These are phyloP conservation scores for Neopestalotiopsis sp. DNA, from an alignment of 2,329 filamentous ascomycete genomes.

Conservation along the genomic window DNA sequence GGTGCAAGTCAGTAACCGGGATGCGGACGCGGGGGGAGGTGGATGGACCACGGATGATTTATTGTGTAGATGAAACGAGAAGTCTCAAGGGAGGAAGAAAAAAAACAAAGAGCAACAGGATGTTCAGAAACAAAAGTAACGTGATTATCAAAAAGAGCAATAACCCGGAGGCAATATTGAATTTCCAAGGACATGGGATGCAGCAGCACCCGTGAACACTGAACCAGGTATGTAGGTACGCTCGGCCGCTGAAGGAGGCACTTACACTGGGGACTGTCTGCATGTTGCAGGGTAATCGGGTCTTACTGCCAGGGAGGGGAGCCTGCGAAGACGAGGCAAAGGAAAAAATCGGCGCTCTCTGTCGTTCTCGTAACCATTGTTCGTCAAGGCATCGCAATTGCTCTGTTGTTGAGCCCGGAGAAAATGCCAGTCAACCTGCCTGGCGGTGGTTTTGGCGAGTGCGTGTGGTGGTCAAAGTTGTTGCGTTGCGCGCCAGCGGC, in stretches of 20 bases:
- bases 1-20: conserved; percentile 8
- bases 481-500: not conserved
- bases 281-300: conserved; percentile 49
- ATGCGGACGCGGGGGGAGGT: not conserved
- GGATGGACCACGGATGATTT: not conserved
- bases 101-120: not conserved
- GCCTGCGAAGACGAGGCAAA: conserved; percentile 38
- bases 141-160: conserved; percentile 3
- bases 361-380: conserved; percentile 38
- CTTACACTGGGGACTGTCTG: conserved; percentile 61
- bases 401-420: conserved; percentile 23
- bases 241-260: conserved; percentile 26
- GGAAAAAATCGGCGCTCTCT: conserved; percentile 31
- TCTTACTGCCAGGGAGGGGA: conserved; percentile 41
- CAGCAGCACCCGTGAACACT: conserved; percentile 6
- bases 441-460: not conserved
- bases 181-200: not conserved
- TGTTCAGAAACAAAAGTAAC: not conserved
- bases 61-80: not conserved
- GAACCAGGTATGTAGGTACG: not conserved
- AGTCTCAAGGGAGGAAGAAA: not conserved
- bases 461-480: not conserved
- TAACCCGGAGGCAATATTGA: not conserved
- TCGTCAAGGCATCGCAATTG: conserved; percentile 39
- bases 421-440: conserved; percentile 26